Evolutionary conservation across 176 grass and related monocot genomes (phyloP), one percentile per base, ranked within the genome.

Genomic region (Urochloa ruziziensis): DNA sequence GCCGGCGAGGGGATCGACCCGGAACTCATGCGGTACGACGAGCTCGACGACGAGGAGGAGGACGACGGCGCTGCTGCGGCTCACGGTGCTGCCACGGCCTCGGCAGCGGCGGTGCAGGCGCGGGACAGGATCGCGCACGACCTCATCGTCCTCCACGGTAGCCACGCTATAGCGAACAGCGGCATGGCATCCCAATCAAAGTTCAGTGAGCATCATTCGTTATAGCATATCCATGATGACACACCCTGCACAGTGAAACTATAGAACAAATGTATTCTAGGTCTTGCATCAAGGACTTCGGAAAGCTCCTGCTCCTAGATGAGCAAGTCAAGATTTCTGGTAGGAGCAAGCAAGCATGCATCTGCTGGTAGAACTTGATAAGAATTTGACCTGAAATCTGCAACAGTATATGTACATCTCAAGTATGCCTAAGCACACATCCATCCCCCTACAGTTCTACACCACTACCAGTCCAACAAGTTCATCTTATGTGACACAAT

Each of bases 101-200:
- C 86, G 29, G 61, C 87, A n/a, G 63, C 79, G 11, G 82, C 87
- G 8, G 76, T 83, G 65, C 80, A 76, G 47, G 83, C 66, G 12
- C 64, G 94, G 49, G 94, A 94, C 53, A 79, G 6, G 39, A 92
- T 97, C 76, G 91, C 94, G 15, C 91, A 97, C 59, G 77, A 70
- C 62, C 57, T 97, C n/a, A n/a, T n/a, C n/a, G n/a, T n/a, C 75
- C 79, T 94, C 21, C 89, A 93, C 25, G 82, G 77, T 37, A 79
- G 87, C 13, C 73, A 77, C 1, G 53, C 83, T 1, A 34, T 70
- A 43, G 23, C 23, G 23, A 43, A 21, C 0, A 17, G n/a, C n/a
- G n/a, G n/a, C n/a, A n/a, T n/a, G n/a, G n/a, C n/a, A n/a, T n/a
- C n/a, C n/a, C n/a, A n/a, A 3, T n/a, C 19, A 8, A 8, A 57